Conservation (phyloP, 208 protist species). For the Vickermania ingenoplastis region DNA sequence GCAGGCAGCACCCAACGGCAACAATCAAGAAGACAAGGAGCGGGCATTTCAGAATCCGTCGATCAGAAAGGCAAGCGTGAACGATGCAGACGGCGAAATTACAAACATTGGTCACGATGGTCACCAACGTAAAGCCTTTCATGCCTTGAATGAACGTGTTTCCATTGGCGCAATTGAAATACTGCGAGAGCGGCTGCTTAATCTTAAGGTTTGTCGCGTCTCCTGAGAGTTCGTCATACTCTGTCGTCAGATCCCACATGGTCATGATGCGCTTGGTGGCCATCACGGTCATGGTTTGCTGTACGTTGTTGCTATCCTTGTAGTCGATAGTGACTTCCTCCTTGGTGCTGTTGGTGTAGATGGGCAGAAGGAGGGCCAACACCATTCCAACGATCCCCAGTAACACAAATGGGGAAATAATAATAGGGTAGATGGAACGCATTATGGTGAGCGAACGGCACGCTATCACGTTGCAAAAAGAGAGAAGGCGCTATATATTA, state of each 20-base stretch:
- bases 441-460: too few species aligned
- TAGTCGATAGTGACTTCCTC: not conserved
- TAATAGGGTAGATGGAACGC: not conserved
- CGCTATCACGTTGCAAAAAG: too few species aligned
- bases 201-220: not conserved
- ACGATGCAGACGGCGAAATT: conserved; percentile 35
- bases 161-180: conserved; percentile 36
- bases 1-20: conserved; percentile 6
- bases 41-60: conserved; percentile 20
- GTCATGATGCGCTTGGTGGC: not conserved
- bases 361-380: not conserved
- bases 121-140: conserved; percentile 32
- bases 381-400: not conserved
- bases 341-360: not conserved
- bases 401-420: not conserved
- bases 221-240: not conserved
- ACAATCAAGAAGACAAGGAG: conserved; percentile 30
- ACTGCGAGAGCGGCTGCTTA: conserved; percentile 5
- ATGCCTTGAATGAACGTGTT: conserved; percentile 37
- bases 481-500: not conserved
- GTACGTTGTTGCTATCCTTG: not conserved
- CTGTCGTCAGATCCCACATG: not conserved
- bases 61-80: conserved; percentile 14
- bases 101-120: conserved; percentile 17
- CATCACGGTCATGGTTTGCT: not conserved